Base-by-base conservation (phyloP, 2,329 filamentous ascomycete genomes). In the Fusarium zealandicum region DNA sequence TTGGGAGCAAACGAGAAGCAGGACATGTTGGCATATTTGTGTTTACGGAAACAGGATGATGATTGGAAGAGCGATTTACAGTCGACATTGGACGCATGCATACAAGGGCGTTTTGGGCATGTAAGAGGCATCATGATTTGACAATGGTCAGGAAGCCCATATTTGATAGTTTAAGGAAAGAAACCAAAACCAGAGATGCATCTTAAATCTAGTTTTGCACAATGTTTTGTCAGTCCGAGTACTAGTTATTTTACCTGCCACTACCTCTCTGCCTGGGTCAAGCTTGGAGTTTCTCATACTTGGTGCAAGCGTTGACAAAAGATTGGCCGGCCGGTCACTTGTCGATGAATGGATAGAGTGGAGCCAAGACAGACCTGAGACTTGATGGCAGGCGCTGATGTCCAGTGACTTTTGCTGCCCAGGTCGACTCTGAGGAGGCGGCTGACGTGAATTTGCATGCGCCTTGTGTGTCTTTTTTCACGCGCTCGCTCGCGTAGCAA, bases 341-440 rank as follows among this genome's bases (percentile, higher is more conserved):
- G 25, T 31, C 16, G 40, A 14, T 16, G 10, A 30, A 35, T 20
- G 9, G 22, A 8, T 25, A 25, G 22, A 25, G 22, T 27, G 50
- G 41, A 46, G 50, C 31, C 30, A 31, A 33, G 33, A 42, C 41
- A 49, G 55, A 51, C 35, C 54, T 64, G 60, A 59, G 56, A 63
- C 52, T 35, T 49, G 32, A 31, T 57, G 52, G 50, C 62, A 65
- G 61, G 52, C 52, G 51, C 49, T 44, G 46, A 18, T 47, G 50
- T 65, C 64, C 62, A 67, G 64, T 67, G 59, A 67, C 57, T 66
- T 50, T 39, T 17, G 48, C 35, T 45, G 59, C 48, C 59, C 45
- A 36, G 43, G 41, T 48, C 28, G 14, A 27, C 27, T 56, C 32
- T 62, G 46, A 46, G 56, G 49, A 39, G 50, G 58, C 58, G 58